A percentile compares a stretch with the other conserved stretches of the same genome.
phyloP scores from a whole-genome alignment of 495 filamentous ascomycete genomes.

The Aspergillus egyptiacus region DNA sequence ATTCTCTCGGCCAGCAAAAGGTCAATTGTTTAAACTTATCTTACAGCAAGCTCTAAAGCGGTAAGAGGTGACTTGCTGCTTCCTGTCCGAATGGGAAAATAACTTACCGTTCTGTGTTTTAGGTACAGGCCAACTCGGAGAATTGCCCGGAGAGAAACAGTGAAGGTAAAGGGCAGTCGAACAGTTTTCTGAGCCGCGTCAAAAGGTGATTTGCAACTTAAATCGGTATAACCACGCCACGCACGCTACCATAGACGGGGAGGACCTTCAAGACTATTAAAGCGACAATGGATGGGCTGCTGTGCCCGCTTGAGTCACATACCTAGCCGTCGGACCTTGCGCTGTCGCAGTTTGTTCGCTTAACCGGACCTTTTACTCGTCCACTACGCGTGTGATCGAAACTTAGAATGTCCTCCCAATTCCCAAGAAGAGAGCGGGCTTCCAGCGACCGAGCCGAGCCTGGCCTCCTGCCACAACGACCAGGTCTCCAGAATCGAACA shows the following conservation, averaged over 20 bases:
- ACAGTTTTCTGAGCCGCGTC: not conserved
- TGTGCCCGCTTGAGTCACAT: slow-evolving; percentile 24
- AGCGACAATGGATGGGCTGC: slow-evolving; percentile 38
- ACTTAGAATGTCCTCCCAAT: slow-evolving; percentile 20
- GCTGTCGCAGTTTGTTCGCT: slow-evolving; percentile 22
- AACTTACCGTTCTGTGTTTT: not conserved
- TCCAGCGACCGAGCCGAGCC: slow-evolving; percentile 31
- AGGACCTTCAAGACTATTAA: not conserved
- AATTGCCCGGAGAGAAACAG: slow-evolving; percentile 1
- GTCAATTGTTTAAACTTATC: slow-evolving; percentile 5
- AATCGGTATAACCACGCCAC: not conserved
- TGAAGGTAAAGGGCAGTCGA: not conserved
- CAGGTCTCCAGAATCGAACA: slow-evolving; percentile 30
- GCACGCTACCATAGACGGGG: not conserved
- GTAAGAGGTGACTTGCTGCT: not conserved
- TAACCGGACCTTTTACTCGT: slow-evolving; percentile 13
- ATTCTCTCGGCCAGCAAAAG: slow-evolving; percentile 4
- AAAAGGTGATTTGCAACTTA: not conserved
- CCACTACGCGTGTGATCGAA: slow-evolving; percentile 8
- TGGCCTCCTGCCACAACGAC: slow-evolving; percentile 25
- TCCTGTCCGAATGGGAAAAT: not conserved
- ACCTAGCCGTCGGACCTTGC: slow-evolving; percentile 28
- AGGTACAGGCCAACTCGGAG: not conserved
- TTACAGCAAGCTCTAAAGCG: not conserved
- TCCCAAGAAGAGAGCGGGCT: slow-evolving; percentile 25